A percentile compares a stretch with the other conserved stretches of the same genome.
phyloP scores from a whole-genome alignment of 495 filamentous ascomycete genomes.

The Aspergillus diversus region DNA sequence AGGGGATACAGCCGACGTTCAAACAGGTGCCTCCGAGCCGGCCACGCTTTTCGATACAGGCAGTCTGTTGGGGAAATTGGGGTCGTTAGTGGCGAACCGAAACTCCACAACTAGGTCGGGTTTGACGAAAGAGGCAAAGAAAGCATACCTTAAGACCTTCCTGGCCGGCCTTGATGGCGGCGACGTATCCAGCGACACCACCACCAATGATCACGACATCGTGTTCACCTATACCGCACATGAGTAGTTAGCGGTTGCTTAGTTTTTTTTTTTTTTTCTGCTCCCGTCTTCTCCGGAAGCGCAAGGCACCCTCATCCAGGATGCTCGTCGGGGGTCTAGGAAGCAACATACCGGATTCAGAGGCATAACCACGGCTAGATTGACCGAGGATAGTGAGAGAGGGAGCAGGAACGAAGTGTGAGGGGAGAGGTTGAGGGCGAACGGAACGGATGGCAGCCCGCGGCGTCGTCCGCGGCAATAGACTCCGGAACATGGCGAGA shows the following conservation, averaged over 20 bases:
- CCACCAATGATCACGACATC: constrained; percentile 95
- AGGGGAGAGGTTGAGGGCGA: constrained; percentile 49
- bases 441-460: constrained; percentile 62
- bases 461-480: constrained; percentile 67
- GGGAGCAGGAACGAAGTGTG: constrained; percentile 60
- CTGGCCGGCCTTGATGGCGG: constrained; percentile 98
- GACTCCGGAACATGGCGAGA: constrained; percentile 70
- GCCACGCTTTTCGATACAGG: constrained; percentile 98
- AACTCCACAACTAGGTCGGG: constrained; percentile 12
- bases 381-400: constrained; percentile 57
- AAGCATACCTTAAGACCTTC: constrained; percentile 84
- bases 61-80: constrained; percentile 60
- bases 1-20: constrained; percentile 99
- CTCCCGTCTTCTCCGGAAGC: constrained; percentile 21
- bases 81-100: constrained; percentile 15
- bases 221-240: constrained; percentile 68
- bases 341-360: constrained; percentile 68
- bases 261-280: not conserved
- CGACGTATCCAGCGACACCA: constrained; percentile 98
- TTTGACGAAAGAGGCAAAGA: constrained; percentile 1
- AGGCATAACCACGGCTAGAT: constrained; percentile 74
- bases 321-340: not conserved
- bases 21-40: constrained; percentile 94
- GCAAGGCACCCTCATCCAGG: constrained; percentile 8
- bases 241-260: constrained; percentile 29